Evolutionary conservation across 1,284 basidiomycete species (phyloP), one percentile per base, ranked within the genome.

Genomic region (Heterobasidion irregulare): DNA sequence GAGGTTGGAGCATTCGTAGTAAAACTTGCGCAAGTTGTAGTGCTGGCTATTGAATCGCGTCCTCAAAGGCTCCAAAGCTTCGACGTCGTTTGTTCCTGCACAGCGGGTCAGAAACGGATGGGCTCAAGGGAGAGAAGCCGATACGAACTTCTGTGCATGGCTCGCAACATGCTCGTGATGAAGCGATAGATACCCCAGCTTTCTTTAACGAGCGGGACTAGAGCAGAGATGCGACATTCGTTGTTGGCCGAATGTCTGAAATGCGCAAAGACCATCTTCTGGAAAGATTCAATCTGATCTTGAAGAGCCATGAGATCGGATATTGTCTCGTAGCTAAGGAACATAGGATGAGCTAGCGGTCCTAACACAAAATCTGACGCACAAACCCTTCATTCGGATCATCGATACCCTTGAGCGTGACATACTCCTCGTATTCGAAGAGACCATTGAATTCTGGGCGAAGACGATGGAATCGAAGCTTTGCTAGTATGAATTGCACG

Each of bases 161-260:
- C 94, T 47, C 94, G 80, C 67, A 98, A 75, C 94, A 98, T 98
- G 72, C 91, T 94, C 2, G 94, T 98, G 68, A 97, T 94, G 71
- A 98, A 98, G 55, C 92, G 82, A 72, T 98, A 98, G 60, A 98
- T 98, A 45, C 94, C 94, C 83, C 94, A 98, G 62, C 90, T 94
- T 72, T 98, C 94, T 73, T 98, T 97, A 56, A 98, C 94, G 15
- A 96, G 80, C 32, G 94, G 94, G 0, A 98, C 94, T 47, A 98
- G 75, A 1, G 94, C 79, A 44, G 94, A 94, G 58, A 98, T 98
- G 38, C 93, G 87, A 70, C 94, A 96, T 72, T 98, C 94, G 62
- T 98, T 98, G 69, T 95, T 97, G 51, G 84, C 78, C 16, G 92
- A 92, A 59, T 89, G 83, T 55, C 86, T 80, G 76, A 98, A 97